Evolutionary conservation across 2,329 filamentous ascomycete genomes (phyloP), one percentile per base, ranked within the genome.

Genomic region (Verticillium nonalfalfae): DNA sequence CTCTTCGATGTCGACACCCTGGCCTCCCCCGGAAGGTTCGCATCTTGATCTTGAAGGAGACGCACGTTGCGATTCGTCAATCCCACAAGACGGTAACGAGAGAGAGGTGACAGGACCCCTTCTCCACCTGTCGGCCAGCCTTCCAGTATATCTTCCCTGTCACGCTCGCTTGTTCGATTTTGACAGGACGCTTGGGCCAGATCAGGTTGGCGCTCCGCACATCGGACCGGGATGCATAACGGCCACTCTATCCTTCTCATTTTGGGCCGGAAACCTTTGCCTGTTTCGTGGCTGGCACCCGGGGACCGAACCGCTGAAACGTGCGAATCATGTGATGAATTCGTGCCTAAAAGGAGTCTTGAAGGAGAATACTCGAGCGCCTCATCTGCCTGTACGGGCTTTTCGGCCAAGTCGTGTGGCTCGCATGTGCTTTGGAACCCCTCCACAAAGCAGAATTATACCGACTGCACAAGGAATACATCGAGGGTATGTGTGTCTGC

Each of bases 111-210:
- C 54, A 56, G 54, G 54, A 56, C 54, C 54, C 54, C 34, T 56
- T 56, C 54, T n/a, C 54, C 54, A 56, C 54, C 54, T 56, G 26
- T 35, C 33, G n/a, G 54, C 54, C 26, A 31, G 26, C 18, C n/a
- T 56, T 7, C 26, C 54, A 4, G 26, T 31, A 56, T 18, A 15
- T 15, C n/a, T 35, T 35, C 54, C 54, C 54, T 56, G 54, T 56
- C 54, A 56, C 14, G 54, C 54, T 56, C 54, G 26, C 54, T 52
- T 34, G 31, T 35, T 56, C 54, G 54, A 56, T 56, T 56, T 56
- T 56, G 54, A 56, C 54, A 56, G 45, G 54, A 56, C 54, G 54
- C 54, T 56, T 56, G 54, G 54, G 54, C 54, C 54, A 15, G 26
- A 56, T 56, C 26, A 34, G 26, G 31, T 21, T 35, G 54, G 54